Evolutionary conservation across 495 filamentous ascomycete species (phyloP).

Genomic region (Podospora conica): DNA sequence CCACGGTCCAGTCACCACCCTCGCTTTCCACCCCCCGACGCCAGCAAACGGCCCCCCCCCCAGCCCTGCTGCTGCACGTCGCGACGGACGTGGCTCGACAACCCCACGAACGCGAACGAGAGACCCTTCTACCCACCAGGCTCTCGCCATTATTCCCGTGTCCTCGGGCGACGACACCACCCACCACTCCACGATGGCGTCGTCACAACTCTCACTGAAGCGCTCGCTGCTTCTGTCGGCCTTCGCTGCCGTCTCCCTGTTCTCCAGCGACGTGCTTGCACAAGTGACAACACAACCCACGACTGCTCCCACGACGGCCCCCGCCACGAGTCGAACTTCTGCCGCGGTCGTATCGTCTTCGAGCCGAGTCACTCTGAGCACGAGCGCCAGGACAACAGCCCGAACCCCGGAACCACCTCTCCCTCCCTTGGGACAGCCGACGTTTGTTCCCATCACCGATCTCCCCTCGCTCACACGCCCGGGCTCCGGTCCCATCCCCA

Average conservation of each 20-base stretch:
- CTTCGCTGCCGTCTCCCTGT: conserved; percentile 24
- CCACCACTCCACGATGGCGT: conserved; percentile 18
- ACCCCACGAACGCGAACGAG: background rate
- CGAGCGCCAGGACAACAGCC: conserved; percentile 17
- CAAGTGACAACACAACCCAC: conserved; percentile 19
- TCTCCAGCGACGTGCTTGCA: conserved; percentile 29
- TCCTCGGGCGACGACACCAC: background rate
- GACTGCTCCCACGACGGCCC: background rate
- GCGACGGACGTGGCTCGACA: conserved; percentile 11
- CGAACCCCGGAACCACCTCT: conserved; percentile 14
- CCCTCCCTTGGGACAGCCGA: conserved; percentile 1
- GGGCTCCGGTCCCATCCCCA: conserved; percentile 28
- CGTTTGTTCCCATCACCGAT: conserved; percentile 29
- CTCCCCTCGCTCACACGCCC: conserved; percentile 42
- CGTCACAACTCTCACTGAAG: conserved; percentile 29
- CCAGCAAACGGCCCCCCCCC: background rate
- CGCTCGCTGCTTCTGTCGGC: conserved; percentile 31
- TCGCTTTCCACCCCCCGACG: background rate
- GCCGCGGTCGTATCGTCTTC: background rate
- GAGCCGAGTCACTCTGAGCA: conserved; percentile 11
- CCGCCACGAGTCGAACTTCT: conserved; percentile 8
- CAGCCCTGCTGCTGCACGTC: background rate
- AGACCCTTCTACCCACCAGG: too few relatives aligned
- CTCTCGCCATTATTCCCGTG: conserved; percentile 1
- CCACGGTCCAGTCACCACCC: conserved; percentile 13